Percentiles rank a stretch among this genome's conserved stretches.
Evolutionary conservation across 1,284 basidiomycete genomes (phyloP).

Genomic region (Microbotryum intermedium): DNA sequence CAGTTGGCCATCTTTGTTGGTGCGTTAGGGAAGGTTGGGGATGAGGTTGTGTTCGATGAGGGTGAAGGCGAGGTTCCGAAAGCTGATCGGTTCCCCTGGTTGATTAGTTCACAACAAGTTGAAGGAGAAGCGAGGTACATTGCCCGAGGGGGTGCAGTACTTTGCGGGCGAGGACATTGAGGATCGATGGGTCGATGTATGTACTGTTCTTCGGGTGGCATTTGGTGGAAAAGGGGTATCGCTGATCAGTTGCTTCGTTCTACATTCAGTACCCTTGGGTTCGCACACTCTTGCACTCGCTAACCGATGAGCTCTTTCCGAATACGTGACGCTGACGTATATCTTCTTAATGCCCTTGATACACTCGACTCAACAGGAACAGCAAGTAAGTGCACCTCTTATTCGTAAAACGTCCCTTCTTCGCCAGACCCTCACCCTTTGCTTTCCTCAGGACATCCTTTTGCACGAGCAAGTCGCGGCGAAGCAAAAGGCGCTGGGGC

Average conservation of each 20-base stretch:
- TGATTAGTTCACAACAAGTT: conserved; percentile 81
- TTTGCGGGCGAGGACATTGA: conserved; percentile 33
- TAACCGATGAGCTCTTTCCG: no score
- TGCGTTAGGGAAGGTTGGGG: conserved; percentile 13
- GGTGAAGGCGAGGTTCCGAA: no score
- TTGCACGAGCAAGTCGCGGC: conserved; percentile 8
- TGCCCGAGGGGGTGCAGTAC: conserved; percentile 59
- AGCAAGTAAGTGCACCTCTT: no score
- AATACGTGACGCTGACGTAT: no score
- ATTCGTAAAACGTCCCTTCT: no score
- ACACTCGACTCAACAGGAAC: no score
- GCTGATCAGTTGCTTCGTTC: no score
- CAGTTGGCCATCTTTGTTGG: conserved; percentile 77
- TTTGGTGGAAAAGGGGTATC: no score
- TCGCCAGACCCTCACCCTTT: background rate
- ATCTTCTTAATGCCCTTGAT: no score
- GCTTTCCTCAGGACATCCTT: conserved; percentile 4
- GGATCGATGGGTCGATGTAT: conserved; percentile 23
- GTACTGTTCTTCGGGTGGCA: background rate
- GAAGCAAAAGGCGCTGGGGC: conserved; percentile 14
- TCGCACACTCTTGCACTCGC: background rate
- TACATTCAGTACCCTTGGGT: no score
- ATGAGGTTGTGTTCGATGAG: background rate
- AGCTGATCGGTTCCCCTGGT: background rate
- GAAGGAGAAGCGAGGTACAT: conserved; percentile 66